phyloP scores from a whole-genome alignment of 1,139 yeast genomes.

The Suhomyces wounanorum region DNA sequence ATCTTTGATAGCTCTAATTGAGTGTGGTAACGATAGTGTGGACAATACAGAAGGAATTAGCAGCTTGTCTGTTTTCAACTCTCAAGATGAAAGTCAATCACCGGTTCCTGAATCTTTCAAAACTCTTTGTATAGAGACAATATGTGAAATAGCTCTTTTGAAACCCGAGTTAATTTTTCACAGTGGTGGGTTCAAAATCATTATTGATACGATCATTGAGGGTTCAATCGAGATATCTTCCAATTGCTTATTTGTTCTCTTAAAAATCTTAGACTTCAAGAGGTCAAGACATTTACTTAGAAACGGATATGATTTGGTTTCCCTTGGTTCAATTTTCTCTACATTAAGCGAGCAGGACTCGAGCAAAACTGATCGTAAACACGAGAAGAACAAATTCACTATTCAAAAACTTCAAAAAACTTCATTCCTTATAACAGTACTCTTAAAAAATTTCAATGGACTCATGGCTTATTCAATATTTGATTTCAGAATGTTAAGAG shows the following conservation, averaged over 20 bases:
- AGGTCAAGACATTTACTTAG: slow-evolving; percentile 57
- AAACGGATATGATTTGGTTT: slow-evolving; percentile 64
- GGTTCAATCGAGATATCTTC: slow-evolving; percentile 62
- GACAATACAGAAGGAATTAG: slow-evolving; percentile 8
- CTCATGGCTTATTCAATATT: slow-evolving; percentile 64
- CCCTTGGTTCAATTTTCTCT: slow-evolving; percentile 61
- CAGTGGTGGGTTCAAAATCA: slow-evolving; percentile 64
- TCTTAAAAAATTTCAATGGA: slow-evolving; percentile 80
- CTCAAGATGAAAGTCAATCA: slow-evolving; percentile 3
- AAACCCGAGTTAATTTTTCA: slow-evolving; percentile 62
- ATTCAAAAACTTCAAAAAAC: slow-evolving; percentile 55
- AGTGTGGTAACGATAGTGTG: slow-evolving; percentile 16
- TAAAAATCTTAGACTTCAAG: slow-evolving; percentile 62
- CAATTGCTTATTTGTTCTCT: slow-evolving; percentile 55
- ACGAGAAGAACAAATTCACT: slow-evolving; percentile 7
- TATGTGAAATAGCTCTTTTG: slow-evolving; percentile 66
- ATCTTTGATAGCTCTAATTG: slow-evolving; percentile 68
- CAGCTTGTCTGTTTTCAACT: neutral
- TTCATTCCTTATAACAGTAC: slow-evolving; percentile 59
- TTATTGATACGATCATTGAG: slow-evolving; percentile 61
- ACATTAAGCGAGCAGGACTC: slow-evolving; percentile 30
- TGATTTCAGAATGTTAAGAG: slow-evolving; percentile 56
- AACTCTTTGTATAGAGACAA: slow-evolving; percentile 61
- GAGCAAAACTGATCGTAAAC: slow-evolving; percentile 5
- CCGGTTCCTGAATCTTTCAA: slow-evolving; percentile 35